Base-by-base conservation (phyloP, 2,329 filamentous ascomycete genomes). In the Beauveria rudraprayagi region DNA sequence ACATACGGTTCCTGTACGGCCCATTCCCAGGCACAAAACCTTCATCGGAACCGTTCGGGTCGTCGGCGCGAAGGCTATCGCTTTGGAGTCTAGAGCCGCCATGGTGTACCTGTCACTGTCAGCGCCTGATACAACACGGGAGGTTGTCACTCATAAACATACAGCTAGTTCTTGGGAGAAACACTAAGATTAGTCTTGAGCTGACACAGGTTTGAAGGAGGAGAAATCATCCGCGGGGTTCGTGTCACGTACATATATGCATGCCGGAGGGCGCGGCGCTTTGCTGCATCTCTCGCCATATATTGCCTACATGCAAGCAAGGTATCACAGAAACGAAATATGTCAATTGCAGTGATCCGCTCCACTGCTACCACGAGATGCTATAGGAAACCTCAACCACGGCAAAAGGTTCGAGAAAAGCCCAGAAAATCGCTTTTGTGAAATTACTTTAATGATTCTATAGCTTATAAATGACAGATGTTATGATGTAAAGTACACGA, bases 401-500 rank as follows among this genome's bases (percentile, higher is more conserved):
- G 19, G 10, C 1, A 4, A 5, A 43, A 17, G 6, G 9, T 11
- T 55, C 2, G 17, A 3, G 22, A 22, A 30, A 8, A 17, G 0
- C 1, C 5, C 9, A 24, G 8, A 9, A 37, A 26, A 6, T 22
- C 19, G n/a, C 8, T 37, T 47, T 24, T 16, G 7, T 11, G 3
- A 34, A 61, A 43, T 48, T 60, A 56, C 54, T 60, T 62, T 62
- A n/a, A 37, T 30, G 17, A 14, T 11, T 30, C 26, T 41, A 41
- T 55, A 24, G 48, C 52, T 40, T 14, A 22, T 22, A 40, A 51
- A 30, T 46, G 11, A 50, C 28, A 17, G 17, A 14, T 48, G 44
- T 70, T 61, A 83, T 40, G 80, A 81, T 7, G 81, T 79, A 69
- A 97, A 92, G 75, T 93, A 97, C 56, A 97, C 92, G 37, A 96